Evolutionary conservation across 352 stramenopile species (phyloP), one percentile per base, ranked within the genome.

Genomic region (Phytophthora cajani): DNA sequence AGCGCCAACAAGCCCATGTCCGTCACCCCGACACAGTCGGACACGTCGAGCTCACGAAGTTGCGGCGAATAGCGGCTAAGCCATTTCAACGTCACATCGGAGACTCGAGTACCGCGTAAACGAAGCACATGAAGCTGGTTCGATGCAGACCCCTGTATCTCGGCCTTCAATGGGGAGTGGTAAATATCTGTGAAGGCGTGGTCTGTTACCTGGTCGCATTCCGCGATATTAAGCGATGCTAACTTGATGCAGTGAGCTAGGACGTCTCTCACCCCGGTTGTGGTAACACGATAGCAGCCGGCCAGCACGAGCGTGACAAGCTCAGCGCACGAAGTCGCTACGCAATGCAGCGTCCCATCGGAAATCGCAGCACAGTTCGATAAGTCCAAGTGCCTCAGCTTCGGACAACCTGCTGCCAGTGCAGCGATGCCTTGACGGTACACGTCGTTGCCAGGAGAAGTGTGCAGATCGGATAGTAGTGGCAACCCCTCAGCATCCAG

Each of bases 1-100:
- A 98, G 75, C 30, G 84, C 72, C 16, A 98, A 69, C 6, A 98
- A 61, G 1, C 84, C 82, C 58, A 91, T 71, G 62, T 98, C 93
- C 2, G 84, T 88, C 21, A 98, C 60, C 10, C 66, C 72, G 36
- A 25, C 32, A 60, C 94, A 98, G 16, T 82, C 88, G 1, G 83
- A 84, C 32, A 97, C 56, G 56, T 97, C 89, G 30, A 98, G 82
- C 17, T 93, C 88, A 16, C 68, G 78, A 17, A 98, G 71, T 8
- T 85, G 68, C 8, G 83, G 75, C 16, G 87, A 94, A 17, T 74
- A 63, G 3, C 44, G 62, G n/a, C 77, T 77, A 10, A 95, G 46
- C 19, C 62, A 72, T 8, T 78, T 71, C 2, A 93, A 67, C 1
- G 70, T 74, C 3, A 68, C 50, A 56, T 90, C 85, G 0, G 86